Evolutionary conservation across 129 eudicot species (phyloP).

Genomic region (Apium graveolens): DNA sequence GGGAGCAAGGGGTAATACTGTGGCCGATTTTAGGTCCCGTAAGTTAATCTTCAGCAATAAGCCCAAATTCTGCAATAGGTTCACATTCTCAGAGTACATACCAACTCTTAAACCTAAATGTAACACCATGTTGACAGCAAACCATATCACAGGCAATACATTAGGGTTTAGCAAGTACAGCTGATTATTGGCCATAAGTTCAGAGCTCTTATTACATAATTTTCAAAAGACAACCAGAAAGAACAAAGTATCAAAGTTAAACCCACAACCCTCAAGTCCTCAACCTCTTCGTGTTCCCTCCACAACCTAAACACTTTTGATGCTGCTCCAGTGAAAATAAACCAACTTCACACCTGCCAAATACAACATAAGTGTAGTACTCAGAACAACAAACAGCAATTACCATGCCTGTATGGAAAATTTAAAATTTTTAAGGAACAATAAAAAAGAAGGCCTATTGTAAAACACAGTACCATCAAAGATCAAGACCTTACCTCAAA

Average conservation of each 20-base stretch:
- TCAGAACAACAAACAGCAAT: background rate
- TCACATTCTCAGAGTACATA: background rate
- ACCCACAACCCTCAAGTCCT: background rate
- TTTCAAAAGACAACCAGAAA: slow-evolving; percentile 19
- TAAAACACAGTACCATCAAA: background rate
- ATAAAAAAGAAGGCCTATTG: background rate
- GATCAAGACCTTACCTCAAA: slow-evolving; percentile 12
- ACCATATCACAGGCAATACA: background rate
- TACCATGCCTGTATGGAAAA: background rate
- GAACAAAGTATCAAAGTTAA: slow-evolving; percentile 19
- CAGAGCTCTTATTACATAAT: slow-evolving; percentile 28
- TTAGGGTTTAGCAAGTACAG: background rate
- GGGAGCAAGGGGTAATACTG: too few relatives aligned
- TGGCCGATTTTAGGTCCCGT: too few relatives aligned
- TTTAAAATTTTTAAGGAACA: background rate
- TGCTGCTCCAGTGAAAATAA: slow-evolving; percentile 17
- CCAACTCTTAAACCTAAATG: background rate
- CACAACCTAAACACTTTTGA: slow-evolving; percentile 11
- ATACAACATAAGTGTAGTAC: background rate
- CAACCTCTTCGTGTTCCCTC: slow-evolving; percentile 11
- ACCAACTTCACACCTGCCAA: slow-evolving; percentile 35
- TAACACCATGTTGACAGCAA: background rate
- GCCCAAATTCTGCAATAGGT: background rate
- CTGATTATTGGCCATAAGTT: slow-evolving; percentile 9
- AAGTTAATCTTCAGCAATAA: too few relatives aligned